Evolutionary conservation across 2,329 filamentous ascomycete genomes (phyloP).

Genomic region (Neonectria coccinea): DNA sequence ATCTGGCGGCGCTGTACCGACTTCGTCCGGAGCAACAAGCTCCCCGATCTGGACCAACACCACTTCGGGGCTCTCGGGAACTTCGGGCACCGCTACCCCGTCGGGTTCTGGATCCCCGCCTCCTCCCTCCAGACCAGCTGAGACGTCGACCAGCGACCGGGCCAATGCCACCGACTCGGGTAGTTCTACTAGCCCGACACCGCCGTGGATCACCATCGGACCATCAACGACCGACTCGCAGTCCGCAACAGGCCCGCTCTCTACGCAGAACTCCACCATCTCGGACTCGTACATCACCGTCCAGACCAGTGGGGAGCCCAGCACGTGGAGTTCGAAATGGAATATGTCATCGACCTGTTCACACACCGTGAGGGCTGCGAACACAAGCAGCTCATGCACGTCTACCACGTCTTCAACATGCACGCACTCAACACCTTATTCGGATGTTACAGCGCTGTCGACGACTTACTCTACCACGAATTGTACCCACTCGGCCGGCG

Average conservation of each 20-base stretch:
- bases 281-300: constrained; percentile 17
- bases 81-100: constrained; percentile 21
- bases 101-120: constrained; percentile 23
- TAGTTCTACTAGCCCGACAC: constrained; percentile 8
- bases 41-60: constrained; percentile 35
- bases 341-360: constrained; percentile 23
- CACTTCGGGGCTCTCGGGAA: constrained; percentile 29
- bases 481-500: constrained; percentile 23
- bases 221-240: constrained; percentile 22
- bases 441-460: neutral
- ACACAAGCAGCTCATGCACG: constrained; percentile 29
- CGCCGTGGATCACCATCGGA: constrained; percentile 21
- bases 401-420: constrained; percentile 32
- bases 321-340: constrained; percentile 18
- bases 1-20: constrained; percentile 30
- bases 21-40: constrained; percentile 21
- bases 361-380: constrained; percentile 7
- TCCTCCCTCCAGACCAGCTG: constrained; percentile 8
- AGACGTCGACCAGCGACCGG: constrained; percentile 7
- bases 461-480: constrained; percentile 23
- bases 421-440: constrained; percentile 23
- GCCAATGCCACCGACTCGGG: constrained; percentile 16
- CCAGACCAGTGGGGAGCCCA: constrained; percentile 21
- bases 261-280: constrained; percentile 34
- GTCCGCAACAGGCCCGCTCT: constrained; percentile 24